Base-by-base conservation (phyloP, 2,329 filamentous ascomycete genomes). In the Chaetomiaceae sp. region DNA sequence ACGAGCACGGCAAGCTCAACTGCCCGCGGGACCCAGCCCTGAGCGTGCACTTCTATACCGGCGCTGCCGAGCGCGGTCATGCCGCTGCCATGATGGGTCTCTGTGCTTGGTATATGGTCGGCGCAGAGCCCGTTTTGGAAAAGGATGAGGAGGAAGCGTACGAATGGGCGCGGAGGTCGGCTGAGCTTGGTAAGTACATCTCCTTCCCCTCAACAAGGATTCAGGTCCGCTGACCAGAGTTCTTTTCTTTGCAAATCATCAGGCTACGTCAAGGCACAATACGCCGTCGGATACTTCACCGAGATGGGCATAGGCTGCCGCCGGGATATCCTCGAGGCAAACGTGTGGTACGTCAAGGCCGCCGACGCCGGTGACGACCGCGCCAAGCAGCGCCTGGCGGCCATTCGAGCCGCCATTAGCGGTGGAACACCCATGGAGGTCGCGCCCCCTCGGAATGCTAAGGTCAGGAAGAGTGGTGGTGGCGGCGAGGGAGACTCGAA, bases 231-330 rank as follows among this genome's bases (percentile, higher is more conserved):
- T 56, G 25, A 53, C 40, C 14, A 9, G 3, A 15, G 22, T 5
- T 5, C 22, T 7, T 6, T 25, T 6, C 17, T 12, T 9, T 22
- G 11, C 27, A n/a, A n/a, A n/a, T n/a, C n/a, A 31, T 2, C 59
- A 89, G 87, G 83, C 46, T 81, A 76, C 56, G 78, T 81, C 58
- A 84, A 83, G 63, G 94, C 94, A n/a, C 84, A 96, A 68, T 99
- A 97, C 64, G 90, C 94, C 0, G 83, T 96, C 20, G 94, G 91
- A 40, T 97, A 96, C 72, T 99, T 99, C 69, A 96, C 91, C 5
- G 94, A 99, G 70, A 96, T 95, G 89, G 94, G 94, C 58, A 96
- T 99, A 63, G 94, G 94, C 46, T 96, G 91, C 69, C 88, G 91
- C 34, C 85, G 90, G 45, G 94, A 99, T 68, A 85, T 92, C n/a